phyloP scores from a whole-genome alignment of 129 eudicot species.

The Helianthus tuberosus region DNA sequence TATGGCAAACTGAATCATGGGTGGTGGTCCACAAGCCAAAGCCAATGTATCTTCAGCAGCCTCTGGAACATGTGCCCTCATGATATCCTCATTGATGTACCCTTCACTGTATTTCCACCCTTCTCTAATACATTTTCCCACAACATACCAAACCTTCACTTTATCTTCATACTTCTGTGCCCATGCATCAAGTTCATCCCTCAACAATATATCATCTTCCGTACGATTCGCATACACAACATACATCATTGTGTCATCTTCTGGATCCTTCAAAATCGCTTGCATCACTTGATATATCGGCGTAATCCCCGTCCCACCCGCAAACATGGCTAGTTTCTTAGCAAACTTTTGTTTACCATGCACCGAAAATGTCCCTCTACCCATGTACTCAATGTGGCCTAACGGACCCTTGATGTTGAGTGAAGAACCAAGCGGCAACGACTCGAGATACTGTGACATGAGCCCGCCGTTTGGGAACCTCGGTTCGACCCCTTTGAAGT shows the following conservation, averaged over 20 bases:
- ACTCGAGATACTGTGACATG: slow-evolving; percentile 78
- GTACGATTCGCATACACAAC: slow-evolving; percentile 93
- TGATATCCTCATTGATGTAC: slow-evolving; percentile 46
- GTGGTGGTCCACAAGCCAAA: slow-evolving; percentile 92
- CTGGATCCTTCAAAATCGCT: slow-evolving; percentile 75
- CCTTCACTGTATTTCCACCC: slow-evolving; percentile 86
- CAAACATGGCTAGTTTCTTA: slow-evolving; percentile 75
- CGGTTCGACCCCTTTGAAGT: slow-evolving; percentile 66
- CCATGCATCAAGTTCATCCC: slow-evolving; percentile 82
- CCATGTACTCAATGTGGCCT: slow-evolving; percentile 89
- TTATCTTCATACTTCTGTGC: slow-evolving; percentile 52
- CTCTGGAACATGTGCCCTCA: slow-evolving; percentile 71
- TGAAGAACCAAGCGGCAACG: slow-evolving; percentile 51
- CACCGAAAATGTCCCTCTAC: slow-evolving; percentile 64
- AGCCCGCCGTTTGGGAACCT: slow-evolving; percentile 88
- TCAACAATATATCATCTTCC: slow-evolving; percentile 80
- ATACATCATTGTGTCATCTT: slow-evolving; percentile 82
- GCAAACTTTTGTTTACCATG: slow-evolving; percentile 73
- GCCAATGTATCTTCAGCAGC: slow-evolving; percentile 53
- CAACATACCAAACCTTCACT: slow-evolving; percentile 93
- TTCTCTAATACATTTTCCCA: slow-evolving; percentile 41
- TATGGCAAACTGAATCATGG: slow-evolving; percentile 88
- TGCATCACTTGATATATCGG: slow-evolving; percentile 97
- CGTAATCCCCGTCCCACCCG: slow-evolving; percentile 95
- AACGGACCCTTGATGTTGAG: slow-evolving; percentile 89